Evolutionary conservation across 768 basidiomycete genomes (phyloP), one percentile per base, ranked within the genome.

Genomic region (Kwoniella europaea): DNA sequence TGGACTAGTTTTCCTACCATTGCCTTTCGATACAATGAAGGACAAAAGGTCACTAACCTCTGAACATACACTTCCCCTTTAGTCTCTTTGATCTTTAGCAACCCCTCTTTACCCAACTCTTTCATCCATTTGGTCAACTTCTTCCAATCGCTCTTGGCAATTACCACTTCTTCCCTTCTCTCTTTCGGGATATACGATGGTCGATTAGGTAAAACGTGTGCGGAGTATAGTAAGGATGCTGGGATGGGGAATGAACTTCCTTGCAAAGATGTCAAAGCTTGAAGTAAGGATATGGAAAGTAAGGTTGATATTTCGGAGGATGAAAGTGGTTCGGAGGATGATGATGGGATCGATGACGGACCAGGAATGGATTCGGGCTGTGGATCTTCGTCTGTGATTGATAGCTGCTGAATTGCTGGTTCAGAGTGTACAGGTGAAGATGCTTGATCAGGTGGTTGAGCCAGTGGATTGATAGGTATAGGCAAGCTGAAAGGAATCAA

Each of bases 51-150:
- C 65, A 76, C 73, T 71, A 76, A 81, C 86, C 83, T 24, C 89
- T 82, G 24, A 41, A 80, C 73, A 16, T 73, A 63, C 16, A 76
- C 74, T 20, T 79, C 79, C 18, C 81, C 79, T 52, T 82, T 81
- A 10, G 90, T 85, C 22, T 90, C 87, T 79, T 96, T 97, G 24
- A 91, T 85, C 13, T 88, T 88, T 46, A 96, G 77, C 24, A 97
- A 81, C 0, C 87, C 87, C 9, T 89, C 88, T 79, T 95, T 95
- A 71, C 92, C 91, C 18, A 87, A 86, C 18, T 87, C 78, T 80
- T 91, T 94, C 76, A 97, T 86, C 85, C 96, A 94, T 1, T 90
- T 87, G 1, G 90, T 87, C 20, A 95, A 86, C 10, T 92, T 92
- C 83, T 94, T 97, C 85, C 90, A 88, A 1, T 87, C 87, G 1